These are phyloP conservation scores for Oxytropis ochrocephala DNA, from an alignment of 306 rosid genomes.

Conservation along the genomic window DNA sequence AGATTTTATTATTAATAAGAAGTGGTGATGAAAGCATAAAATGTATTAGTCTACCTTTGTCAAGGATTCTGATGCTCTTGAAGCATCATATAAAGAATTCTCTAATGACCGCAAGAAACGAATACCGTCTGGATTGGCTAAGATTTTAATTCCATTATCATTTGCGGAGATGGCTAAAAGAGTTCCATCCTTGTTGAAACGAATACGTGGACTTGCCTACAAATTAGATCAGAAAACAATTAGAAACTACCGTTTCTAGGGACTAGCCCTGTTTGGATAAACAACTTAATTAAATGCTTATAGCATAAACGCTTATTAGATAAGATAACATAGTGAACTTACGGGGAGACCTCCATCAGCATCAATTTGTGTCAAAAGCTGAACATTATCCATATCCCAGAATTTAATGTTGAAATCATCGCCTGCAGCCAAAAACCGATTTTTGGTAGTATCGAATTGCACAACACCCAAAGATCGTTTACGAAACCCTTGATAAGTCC, in stretches of 20 bases:
- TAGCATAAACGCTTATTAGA: too few species aligned
- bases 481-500: conserved; percentile 90
- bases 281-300: too few species aligned
- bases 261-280: neutral
- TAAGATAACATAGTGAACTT: conserved; percentile 30
- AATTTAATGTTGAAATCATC: conserved; percentile 93
- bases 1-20: neutral
- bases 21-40: neutral
- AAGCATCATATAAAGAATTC: conserved; percentile 67
- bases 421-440: conserved; percentile 88
- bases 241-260: conserved; percentile 17
- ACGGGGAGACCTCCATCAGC: conserved; percentile 98
- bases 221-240: conserved; percentile 24
- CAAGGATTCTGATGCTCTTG: conserved; percentile 77
- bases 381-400: conserved; percentile 95
- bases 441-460: conserved; percentile 89
- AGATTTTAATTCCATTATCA: conserved; percentile 80
- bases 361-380: conserved; percentile 70
- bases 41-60: conserved; percentile 55
- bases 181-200: conserved; percentile 94
- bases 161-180: conserved; percentile 90
- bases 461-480: conserved; percentile 82
- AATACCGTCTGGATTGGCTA: conserved; percentile 73
- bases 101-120: conserved; percentile 54
- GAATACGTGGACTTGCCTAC: conserved; percentile 93